Evolutionary conservation across 2,329 filamentous ascomycete genomes (phyloP).

Genomic region (Diaporthe eres): DNA sequence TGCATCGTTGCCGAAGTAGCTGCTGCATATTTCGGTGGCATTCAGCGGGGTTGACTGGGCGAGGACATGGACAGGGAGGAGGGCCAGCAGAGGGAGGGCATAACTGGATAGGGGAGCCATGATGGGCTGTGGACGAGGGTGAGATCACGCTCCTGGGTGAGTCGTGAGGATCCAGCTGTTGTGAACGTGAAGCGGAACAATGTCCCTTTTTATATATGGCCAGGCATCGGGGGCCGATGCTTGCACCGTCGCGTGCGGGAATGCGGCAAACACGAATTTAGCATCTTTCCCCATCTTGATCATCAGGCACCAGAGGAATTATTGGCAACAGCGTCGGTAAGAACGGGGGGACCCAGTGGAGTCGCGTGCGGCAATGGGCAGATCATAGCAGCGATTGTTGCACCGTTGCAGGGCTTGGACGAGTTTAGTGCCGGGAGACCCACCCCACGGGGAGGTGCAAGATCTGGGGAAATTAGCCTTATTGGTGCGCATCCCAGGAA

Average conservation of each 20-base stretch:
- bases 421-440: conserved; percentile 17
- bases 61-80: conserved; percentile 8
- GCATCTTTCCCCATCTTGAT: conserved; percentile 24
- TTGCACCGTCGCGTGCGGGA: conserved; percentile 3
- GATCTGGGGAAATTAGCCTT: conserved; percentile 28
- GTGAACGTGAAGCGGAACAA: not conserved
- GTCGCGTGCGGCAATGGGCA: conserved; percentile 12
- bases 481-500: conserved; percentile 27
- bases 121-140: conserved; percentile 3
- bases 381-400: conserved; percentile 15
- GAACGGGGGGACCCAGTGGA: conserved; percentile 1
- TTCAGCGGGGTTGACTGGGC: conserved; percentile 23
- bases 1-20: conserved; percentile 56
- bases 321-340: not conserved
- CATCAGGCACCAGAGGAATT: not conserved
- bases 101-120: conserved; percentile 1
- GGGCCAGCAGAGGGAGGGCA: not conserved
- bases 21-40: conserved; percentile 35
- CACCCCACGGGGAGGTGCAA: conserved; percentile 14
- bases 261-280: conserved; percentile 16
- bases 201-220: not conserved
- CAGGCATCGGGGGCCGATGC: no score
- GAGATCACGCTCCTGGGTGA: not conserved
- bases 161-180: not conserved
- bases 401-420: conserved; percentile 2